A percentile compares a stretch with the other conserved stretches of the same genome.
Conservation (phyloP, 805 yeast species). For the Lipomyces chichibuensis region DNA sequence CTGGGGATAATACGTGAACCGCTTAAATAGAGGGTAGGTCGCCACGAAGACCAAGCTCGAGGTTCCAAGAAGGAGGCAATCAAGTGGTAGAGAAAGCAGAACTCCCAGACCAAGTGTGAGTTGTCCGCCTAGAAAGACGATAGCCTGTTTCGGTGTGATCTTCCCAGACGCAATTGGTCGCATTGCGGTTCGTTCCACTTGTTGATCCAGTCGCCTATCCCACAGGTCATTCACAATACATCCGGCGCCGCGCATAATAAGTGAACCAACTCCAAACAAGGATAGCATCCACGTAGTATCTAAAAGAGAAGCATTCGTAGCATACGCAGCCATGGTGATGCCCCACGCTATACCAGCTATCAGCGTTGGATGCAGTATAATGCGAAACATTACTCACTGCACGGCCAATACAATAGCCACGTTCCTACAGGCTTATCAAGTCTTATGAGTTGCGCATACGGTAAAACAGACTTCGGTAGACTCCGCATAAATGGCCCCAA, state of each 20-base stretch:
- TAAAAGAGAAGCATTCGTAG: conserved; percentile 64
- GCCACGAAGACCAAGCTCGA: conserved; percentile 76
- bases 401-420: conserved; percentile 76
- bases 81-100: conserved; percentile 70
- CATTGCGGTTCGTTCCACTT: conserved; percentile 84
- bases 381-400: conserved; percentile 45
- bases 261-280: conserved; percentile 79
- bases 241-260: conserved; percentile 97
- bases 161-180: conserved; percentile 93
- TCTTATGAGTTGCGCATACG: conserved; percentile 90
- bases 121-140: conserved; percentile 71
- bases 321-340: conserved; percentile 82
- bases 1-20: conserved; percentile 96
- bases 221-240: conserved; percentile 91
- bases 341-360: conserved; percentile 64
- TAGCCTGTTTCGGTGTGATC: conserved; percentile 71
- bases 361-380: not conserved
- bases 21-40: conserved; percentile 88
- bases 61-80: conserved; percentile 83
- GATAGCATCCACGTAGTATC: conserved; percentile 64
- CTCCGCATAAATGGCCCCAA: conserved; percentile 55
- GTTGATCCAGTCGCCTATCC: conserved; percentile 79
- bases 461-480: conserved; percentile 75
- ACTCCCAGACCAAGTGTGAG: conserved; percentile 73
- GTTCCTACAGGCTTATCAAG: conserved; percentile 97